Evolutionary conservation across 2,329 filamentous ascomycete species (phyloP), one percentile per base, ranked within the genome.

Genomic region (Harringtonia aguacate): DNA sequence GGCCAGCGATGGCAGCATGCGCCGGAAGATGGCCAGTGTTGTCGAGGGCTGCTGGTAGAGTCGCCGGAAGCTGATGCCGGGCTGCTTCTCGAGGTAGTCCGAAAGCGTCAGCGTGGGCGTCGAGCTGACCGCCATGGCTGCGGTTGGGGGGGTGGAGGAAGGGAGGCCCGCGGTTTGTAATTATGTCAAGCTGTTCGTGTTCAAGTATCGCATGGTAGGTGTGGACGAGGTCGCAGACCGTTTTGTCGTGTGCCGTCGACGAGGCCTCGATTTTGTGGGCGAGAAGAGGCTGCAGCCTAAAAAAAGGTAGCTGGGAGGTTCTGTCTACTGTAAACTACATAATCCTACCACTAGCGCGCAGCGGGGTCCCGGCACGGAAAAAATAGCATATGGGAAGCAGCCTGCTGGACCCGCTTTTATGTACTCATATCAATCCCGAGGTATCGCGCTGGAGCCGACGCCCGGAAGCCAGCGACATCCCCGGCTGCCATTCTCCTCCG

Each of bases 11-110:
- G 92, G 87, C 46, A 98, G 76, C 88, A 98, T 95, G 67, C 92
- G 89, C 53, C 92, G 80, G 62, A 97, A 97, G 57, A 98, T 89
- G 53, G 92, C 92, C 52, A 98, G 79, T 31, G 89, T 85, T 2
- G 92, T 95, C 35, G 90, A 94, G 27, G 92, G 92, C 70, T 95
- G 89, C 67, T 89, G 84, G 72, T 98, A 98, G 37, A 98, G 75
- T 63, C 86, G 84, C 60, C 80, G 79, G 63, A 97, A 95, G 30
- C 87, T 94, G 35, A 85, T 87, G 51, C 89, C 87, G 40, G 86
- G 86, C 57, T 94, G 81, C 61, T 82, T 80, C 73, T 97, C 89
- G 61, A 97, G 81, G 66, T 95, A 97, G 60, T 95, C 89, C 60
- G 90, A 85, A 47, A 81, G 74, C 51, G 76, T 72, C 48, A 77